Conservation (phyloP, 192 early-diverging fungal genomes). For the Radiomyces spectabilis region DNA sequence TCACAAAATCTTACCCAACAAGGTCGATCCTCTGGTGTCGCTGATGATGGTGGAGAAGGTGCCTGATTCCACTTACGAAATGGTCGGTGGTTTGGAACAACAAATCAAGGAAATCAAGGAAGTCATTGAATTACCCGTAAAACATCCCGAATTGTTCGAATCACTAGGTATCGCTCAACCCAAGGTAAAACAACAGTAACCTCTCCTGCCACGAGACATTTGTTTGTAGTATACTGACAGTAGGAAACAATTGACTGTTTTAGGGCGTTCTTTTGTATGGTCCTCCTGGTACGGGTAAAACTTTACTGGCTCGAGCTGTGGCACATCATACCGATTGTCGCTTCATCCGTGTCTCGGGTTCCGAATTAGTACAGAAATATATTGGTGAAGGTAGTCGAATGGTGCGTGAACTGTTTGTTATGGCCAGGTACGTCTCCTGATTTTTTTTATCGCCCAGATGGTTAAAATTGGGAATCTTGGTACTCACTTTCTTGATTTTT, state of each 20-base stretch:
- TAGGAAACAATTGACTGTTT: background rate
- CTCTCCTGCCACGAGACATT: background rate
- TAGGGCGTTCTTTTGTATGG: constrained; percentile 88
- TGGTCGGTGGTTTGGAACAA: constrained; percentile 97
- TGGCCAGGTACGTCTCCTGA: constrained; percentile 63
- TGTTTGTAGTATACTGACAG: background rate
- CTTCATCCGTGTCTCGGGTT: constrained; percentile 86
- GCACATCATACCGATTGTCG: constrained; percentile 90
- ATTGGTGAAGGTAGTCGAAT: constrained; percentile 90
- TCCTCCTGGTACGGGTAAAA: constrained; percentile 86
- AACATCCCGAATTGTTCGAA: constrained; percentile 98
- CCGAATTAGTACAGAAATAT: constrained; percentile 88
- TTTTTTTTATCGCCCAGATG: no score
- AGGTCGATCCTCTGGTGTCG: constrained; percentile 98
- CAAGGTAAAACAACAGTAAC: constrained; percentile 49
- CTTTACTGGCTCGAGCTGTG: constrained; percentile 82
- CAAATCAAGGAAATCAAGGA: constrained; percentile 99
- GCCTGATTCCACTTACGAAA: constrained; percentile 98
- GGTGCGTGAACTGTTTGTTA: constrained; percentile 86
- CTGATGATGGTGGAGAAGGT: constrained; percentile 99
- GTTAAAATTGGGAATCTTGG: no score
- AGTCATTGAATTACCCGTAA: constrained; percentile 98
- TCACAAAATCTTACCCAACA: constrained; percentile 93
- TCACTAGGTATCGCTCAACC: constrained; percentile 97
- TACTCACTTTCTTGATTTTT: no score